Conservation (phyloP, 2,329 filamentous ascomycete genomes). For the Fusarium sp. region DNA sequence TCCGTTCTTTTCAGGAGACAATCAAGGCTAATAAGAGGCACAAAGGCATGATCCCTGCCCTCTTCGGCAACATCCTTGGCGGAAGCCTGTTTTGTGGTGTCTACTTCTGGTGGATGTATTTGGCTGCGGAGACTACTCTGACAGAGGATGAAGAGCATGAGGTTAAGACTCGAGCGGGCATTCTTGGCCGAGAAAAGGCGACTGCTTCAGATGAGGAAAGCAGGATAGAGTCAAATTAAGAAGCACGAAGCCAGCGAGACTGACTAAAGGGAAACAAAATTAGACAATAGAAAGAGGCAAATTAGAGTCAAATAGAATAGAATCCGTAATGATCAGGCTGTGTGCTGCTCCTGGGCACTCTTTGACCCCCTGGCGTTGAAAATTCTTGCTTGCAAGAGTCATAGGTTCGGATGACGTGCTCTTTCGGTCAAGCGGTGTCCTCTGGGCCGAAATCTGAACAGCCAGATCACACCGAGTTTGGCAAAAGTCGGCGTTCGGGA, state of each 20-base stretch:
- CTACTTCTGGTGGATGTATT: slow-evolving; percentile 50
- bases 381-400: neutral
- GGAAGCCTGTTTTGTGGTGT: slow-evolving; percentile 67
- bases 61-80: slow-evolving; percentile 70
- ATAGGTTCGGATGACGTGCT: too few relatives aligned
- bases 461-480: too few relatives aligned
- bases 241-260: accelerated
- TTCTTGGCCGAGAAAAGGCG: slow-evolving; percentile 22
- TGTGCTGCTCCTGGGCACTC: neutral
- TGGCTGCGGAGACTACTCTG: slow-evolving; percentile 13
- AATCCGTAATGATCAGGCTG: neutral
- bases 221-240: slow-evolving; percentile 3
- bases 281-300: accelerated
- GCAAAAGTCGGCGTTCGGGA: too few relatives aligned
- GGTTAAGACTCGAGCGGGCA: slow-evolving; percentile 1
- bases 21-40: neutral
- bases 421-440: too few relatives aligned
- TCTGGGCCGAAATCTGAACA: too few relatives aligned
- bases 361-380: neutral
- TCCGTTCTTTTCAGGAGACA: accelerated
- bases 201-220: slow-evolving; percentile 39
- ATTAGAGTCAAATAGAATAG: slow-evolving; percentile 11
- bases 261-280: neutral
- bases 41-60: slow-evolving; percentile 63
- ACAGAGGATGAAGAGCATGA: slow-evolving; percentile 12